Base-by-base conservation (phyloP, 2,329 filamentous ascomycete genomes). In the Aspergillus pseudoglaucus region DNA sequence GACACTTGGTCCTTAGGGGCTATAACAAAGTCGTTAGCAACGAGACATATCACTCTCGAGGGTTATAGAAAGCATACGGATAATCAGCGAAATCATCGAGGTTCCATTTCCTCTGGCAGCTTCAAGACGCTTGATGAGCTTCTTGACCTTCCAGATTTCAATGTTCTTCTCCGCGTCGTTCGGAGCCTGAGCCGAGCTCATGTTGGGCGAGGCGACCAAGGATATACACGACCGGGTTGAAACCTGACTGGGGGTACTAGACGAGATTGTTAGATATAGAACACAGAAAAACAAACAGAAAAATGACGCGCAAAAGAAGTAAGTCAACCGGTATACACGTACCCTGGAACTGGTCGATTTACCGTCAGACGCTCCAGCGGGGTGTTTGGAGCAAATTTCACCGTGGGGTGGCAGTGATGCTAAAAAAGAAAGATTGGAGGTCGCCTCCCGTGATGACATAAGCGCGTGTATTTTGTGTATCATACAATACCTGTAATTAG, bases 51-150 rank as follows among this genome's bases (percentile, higher is more conserved):
- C 38, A 41, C 40, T 30, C 39, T 25, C 42, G 33, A 33, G 12
- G n/a, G 23, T 7, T 43, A 20, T n/a, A 25, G 41, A 48, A 47
- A 44, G 76, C 87, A 66, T 78, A 94, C 89, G 93, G 67, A 98
- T 97, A 64, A 98, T 96, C 73, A 98, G 82, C 56, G 91, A 97
- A 74, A 98, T 98, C 93, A 98, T 98, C 77, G 86, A 91, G 56
- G 93, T 98, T 76, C 93, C 93, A 82, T 98, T 98, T 70, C 93
- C 93, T 70, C 94, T 83, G 61, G 94, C 94, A 54, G 89, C 87
- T 75, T 97, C 93, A 63, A 98, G 88, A 64, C 93, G 88, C 77
- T 97, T 98, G 77, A 98, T 95, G 68, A 98, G 79, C 80, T 98
- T 98, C 82, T 98, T 98, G 68, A 98, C 90, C 85, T 98, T 96